phyloP scores from a whole-genome alignment of 108 stramenopile species.

The Skeletonema menzelii region DNA sequence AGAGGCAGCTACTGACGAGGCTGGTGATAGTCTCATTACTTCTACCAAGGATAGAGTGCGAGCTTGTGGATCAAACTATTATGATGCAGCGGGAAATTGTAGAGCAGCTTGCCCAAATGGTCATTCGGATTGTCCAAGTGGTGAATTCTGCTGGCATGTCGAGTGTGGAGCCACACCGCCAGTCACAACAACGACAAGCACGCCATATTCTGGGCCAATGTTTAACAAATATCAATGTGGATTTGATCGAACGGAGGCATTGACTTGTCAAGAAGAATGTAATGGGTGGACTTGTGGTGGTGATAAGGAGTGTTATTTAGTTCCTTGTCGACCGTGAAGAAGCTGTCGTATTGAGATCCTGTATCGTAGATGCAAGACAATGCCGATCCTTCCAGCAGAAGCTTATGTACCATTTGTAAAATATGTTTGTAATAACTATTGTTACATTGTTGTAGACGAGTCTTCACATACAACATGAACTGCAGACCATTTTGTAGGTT shows the following conservation, averaged over 20 bases:
- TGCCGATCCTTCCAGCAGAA: too few species aligned
- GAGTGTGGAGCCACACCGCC: conserved; percentile 6
- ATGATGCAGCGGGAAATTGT: conserved; percentile 8
- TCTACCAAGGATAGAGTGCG: conserved; percentile 3
- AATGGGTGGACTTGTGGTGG: conserved; percentile 12
- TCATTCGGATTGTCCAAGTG: conserved; percentile 15
- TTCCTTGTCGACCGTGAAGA: conserved; percentile 10
- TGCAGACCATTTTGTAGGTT: too few species aligned
- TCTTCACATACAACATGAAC: too few species aligned
- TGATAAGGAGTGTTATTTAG: conserved; percentile 24
- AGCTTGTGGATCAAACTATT: conserved; percentile 4
- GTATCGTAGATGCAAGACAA: too few species aligned
- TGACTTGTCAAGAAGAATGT: conserved; percentile 26
- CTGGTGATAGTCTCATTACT: neutral
- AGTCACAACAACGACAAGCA: neutral
- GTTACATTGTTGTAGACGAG: too few species aligned
- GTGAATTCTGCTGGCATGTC: conserved; percentile 23
- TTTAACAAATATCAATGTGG: conserved; percentile 24
- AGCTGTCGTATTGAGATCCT: neutral
- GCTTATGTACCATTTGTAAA: too few species aligned
- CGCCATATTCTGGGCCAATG: neutral
- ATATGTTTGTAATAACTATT: too few species aligned
- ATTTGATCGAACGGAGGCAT: conserved; percentile 9
- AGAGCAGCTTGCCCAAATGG: conserved; percentile 13
- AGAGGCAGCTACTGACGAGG: neutral